Base-by-base conservation (phyloP, 805 yeast species). In the Pichia phayaonensis region DNA sequence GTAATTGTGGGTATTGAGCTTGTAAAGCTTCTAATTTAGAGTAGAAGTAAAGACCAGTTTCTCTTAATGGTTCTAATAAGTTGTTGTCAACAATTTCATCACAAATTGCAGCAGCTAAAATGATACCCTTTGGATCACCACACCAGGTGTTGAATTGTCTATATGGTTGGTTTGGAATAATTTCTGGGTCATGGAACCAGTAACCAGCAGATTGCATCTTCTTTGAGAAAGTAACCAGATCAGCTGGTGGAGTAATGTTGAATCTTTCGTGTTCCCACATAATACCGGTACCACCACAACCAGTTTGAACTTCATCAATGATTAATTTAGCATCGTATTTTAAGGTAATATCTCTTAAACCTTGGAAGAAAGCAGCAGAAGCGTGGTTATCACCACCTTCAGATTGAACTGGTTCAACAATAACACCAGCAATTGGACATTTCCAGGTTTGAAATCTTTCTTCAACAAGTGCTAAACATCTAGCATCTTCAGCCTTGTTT, bases 351-450 rank as follows among this genome's bases (percentile, higher is more conserved):
- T 83, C 88, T 67, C 94, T 81, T 61, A 86, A 72, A 41, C 89
- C 88, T 69, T 85, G 94, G 84, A 87, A 86, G 72, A 84, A 86
- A 39, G 69, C 77, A 36, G 79, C 72, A 40, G 90, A 79, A 7
- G 87, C 95, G 66, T 86, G 95, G 74, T 86, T 85, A 70, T 86
- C 95, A 68, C 95, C 95, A 67, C 95, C 95, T 72, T 86, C 95
- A 38, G 90, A 82, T 71, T 87, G 95, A 56, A 86, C 81, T 55
- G 97, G 97, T 74, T 90, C 97, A 56, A 90, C 81, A 63, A 90
- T 80, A 49, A 87, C 74, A 47, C 95, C 96, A 44, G 96, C 96
- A 59, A 92, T 83, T 52, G 96, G 95, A 47, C 70, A 69, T 55
- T 74, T 69, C 90, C 92, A 84, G 24, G 76, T 73, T 49, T 73